Percentiles rank a stretch among this genome's conserved stretches.
These are phyloP conservation scores for Flaveria ramosissima DNA, from an alignment of 129 eudicot species.

Conservation along the genomic window DNA sequence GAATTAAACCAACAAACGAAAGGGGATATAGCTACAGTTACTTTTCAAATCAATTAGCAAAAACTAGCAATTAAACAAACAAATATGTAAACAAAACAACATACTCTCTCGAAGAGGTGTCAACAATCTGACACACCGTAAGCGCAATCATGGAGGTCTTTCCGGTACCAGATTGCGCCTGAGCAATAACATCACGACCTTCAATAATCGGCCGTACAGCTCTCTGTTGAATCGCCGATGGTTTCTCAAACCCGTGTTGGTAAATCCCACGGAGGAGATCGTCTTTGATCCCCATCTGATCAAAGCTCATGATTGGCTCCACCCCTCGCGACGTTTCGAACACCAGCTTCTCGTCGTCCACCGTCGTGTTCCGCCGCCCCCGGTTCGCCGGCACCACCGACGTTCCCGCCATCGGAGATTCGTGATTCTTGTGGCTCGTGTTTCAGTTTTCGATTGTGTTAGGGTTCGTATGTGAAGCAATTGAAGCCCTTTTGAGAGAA, in stretches of 20 bases:
- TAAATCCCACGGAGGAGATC: conserved; percentile 90
- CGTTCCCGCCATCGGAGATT: conserved; percentile 37
- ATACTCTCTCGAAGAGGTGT: conserved; percentile 81
- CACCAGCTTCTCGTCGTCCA: conserved; percentile 74
- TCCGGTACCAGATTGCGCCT: conserved; percentile 97
- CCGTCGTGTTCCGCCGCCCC: conserved; percentile 50
- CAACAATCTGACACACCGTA: conserved; percentile 85
- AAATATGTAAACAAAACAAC: not conserved
- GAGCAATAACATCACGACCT: conserved; percentile 96
- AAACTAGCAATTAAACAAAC: not conserved
- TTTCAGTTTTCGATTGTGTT: not conserved
- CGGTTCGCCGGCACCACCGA: conserved; percentile 69
- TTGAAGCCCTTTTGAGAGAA: not conserved
- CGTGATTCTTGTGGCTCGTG: conserved; percentile 5
- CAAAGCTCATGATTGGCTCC: conserved; percentile 81
- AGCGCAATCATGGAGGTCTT: conserved; percentile 99
- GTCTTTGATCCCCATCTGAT: conserved; percentile 92
- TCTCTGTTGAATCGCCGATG: conserved; percentile 94
- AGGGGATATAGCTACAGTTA: not conserved
- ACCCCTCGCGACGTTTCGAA: conserved; percentile 83
- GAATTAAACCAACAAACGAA: not conserved
- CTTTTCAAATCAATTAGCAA: not conserved
- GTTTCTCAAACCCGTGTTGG: conserved; percentile 88
- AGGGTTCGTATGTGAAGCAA: conserved; percentile 26
- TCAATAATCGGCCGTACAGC: conserved; percentile 82